Base-by-base conservation (phyloP, 352 stramenopile species). In the Blastocystis sp. region DNA sequence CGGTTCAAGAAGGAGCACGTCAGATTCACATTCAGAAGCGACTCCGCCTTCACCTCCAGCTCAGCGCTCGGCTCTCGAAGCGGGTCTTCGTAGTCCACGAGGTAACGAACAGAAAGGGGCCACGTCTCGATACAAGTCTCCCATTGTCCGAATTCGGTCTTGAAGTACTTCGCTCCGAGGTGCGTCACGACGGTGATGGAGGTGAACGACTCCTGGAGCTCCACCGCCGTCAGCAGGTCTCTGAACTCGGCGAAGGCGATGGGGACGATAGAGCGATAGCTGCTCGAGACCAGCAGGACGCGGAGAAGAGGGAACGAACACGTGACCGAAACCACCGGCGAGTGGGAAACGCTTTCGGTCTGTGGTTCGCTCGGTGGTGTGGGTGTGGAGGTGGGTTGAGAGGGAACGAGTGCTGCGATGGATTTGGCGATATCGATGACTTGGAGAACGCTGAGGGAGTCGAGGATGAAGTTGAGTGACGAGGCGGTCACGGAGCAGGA, bases 231-330 rank as follows among this genome's bases (percentile, higher is more conserved):
- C 6, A 74, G 31, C 10, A 2, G 10, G 26, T 69, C 24, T 19
- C 41, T 29, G 37, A 85, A 4, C 55, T 85, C 74, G 16, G 66
- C 19, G 24, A 62, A 33, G 10, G 60, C 74, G 2, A 85, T 55
- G 29, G 74, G 74, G 37, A 85, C 31, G 4, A 85, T 29, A 3
- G 74, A 85, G 35, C 50, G 51, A 31, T 85, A 85, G 16, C 51
- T 62, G 41, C 70, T 85, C 16, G 74, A 85, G 19, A 50, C 50
- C 26, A 66, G 45, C 19, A 85, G 24, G 19, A 85, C 24, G 59
- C 74, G 45, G 10, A 85, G 10, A n/a, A 16, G n/a, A 6, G 66
- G 66, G 45, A 77, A 1, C 31, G 45, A 35, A 16, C 10, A 24
- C 6, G 37, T 77, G 12, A 77, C 45, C 45, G 45, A 55, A 16